These are phyloP conservation scores for Saccharomyces hybrid DNA, from an alignment of 1,139 yeast genomes.

Conservation along the genomic window DNA sequence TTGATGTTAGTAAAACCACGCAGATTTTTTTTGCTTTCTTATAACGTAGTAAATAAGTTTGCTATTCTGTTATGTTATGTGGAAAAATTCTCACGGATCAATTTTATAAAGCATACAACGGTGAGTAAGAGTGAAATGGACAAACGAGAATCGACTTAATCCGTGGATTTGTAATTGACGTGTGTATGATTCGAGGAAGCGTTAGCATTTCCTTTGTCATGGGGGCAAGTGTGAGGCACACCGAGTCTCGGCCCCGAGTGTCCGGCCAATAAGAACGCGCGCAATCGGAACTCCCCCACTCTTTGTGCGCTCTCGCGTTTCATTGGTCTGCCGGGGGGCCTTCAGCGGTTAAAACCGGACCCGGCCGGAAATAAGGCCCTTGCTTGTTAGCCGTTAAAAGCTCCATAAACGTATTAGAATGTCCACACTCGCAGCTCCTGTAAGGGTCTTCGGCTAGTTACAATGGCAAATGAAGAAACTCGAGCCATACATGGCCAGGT, in stretches of 20 bases:
- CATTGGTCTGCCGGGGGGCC: not conserved
- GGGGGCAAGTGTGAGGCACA: not conserved
- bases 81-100: not conserved
- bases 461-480: not conserved
- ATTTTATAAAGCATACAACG: not conserved
- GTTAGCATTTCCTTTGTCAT: not conserved
- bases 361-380: not conserved
- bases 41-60: not conserved
- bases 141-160: not conserved
- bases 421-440: not conserved
- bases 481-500: too few species aligned
- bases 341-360: not conserved
- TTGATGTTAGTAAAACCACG: not conserved
- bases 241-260: conserved; percentile 1
- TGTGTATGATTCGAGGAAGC: not conserved
- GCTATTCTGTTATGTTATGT: not conserved
- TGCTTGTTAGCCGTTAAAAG: not conserved
- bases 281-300: not conserved
- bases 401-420: not conserved
- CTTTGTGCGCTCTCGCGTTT: not conserved
- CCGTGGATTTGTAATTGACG: not conserved
- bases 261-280: not conserved
- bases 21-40: not conserved
- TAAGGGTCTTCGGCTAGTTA: not conserved
- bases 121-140: not conserved